Base-by-base conservation (phyloP, 2,329 filamentous ascomycete genomes). In the Hypoxylon sp. region DNA sequence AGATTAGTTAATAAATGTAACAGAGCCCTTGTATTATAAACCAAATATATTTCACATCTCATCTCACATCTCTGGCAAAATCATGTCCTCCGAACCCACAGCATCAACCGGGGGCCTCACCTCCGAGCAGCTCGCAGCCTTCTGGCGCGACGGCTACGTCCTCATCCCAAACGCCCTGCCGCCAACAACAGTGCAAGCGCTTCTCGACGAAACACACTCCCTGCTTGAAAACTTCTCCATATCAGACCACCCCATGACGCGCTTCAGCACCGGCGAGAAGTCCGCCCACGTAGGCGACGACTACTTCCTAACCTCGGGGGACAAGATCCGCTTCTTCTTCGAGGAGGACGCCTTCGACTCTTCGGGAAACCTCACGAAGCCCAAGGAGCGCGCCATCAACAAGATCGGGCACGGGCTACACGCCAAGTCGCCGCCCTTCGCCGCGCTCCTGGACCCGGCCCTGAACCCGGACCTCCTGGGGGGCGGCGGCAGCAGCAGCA, bases 291-390 rank as follows among this genome's bases (percentile, higher is more conserved):
- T 98, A 10, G 94, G 95, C 69, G 96, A 98, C 83, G 90, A 92
- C 78, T 99, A 99, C 86, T 98, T 99, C 83, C 88, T 98, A 2
- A 87, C 85, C 1, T 96, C 92, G 2, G 94, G 94, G 68, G 93
- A 98, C 84, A 95, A 98, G 82, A 85, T 98, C 68, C 92, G 94
- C 66, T 98, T 97, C 87, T 98, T 98, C 87, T 97, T 98, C 81
- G 95, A 98, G 81, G 94, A 97, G 81, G 94, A 96, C 81, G 95
- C 95, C 70, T 95, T 98, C 79, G 85, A 91, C 75, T 73, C 83
- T 9, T 75, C 80, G 0, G 91, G 92, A 42, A 81, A 83, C 1
- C 88, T 98, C 3, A 83, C 82, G 10, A 94, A 94, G 74, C 93
- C 94, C 42, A 97, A 97, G 80, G 85, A 92, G 69, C 88, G 86